phyloP scores from a whole-genome alignment of 176 grass and related monocot species.

The Musa acuminata region DNA sequence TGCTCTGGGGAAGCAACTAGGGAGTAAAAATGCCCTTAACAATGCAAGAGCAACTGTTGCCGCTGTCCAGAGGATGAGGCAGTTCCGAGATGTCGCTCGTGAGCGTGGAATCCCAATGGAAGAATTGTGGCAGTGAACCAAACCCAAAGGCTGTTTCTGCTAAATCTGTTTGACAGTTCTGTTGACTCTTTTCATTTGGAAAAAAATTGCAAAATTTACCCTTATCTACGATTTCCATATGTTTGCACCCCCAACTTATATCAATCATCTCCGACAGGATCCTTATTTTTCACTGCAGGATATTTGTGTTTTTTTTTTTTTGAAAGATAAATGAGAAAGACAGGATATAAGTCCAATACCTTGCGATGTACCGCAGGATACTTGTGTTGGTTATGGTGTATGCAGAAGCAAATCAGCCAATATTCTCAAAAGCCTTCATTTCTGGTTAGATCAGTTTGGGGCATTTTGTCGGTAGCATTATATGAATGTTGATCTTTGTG shows the following conservation, averaged over 20 bases:
- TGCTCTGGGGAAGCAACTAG: constrained; percentile 80
- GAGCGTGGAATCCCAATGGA: constrained; percentile 74
- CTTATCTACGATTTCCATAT: not conserved
- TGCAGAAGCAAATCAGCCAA: no score
- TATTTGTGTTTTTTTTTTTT: no score
- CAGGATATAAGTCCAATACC: no score
- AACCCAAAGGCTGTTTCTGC: not conserved
- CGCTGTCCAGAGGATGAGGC: constrained; percentile 70
- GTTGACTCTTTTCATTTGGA: not conserved
- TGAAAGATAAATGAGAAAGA: no score
- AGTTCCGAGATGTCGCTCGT: constrained; percentile 46
- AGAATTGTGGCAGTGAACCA: constrained; percentile 78
- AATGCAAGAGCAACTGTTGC: constrained; percentile 79
- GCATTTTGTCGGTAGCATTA: no score
- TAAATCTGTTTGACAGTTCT: not conserved
- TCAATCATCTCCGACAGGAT: no score
- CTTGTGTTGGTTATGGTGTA: no score
- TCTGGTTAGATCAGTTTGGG: no score
- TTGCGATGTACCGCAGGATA: no score
- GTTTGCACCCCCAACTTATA: not conserved
- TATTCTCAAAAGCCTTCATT: no score
- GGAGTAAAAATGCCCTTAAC: constrained; percentile 74
- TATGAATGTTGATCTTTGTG: no score
- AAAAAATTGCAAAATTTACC: not conserved
- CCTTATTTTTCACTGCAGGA: no score